Evolutionary conservation across 2,329 filamentous ascomycete species (phyloP), one percentile per base, ranked within the genome.

Genomic region (Fusarium bulbicola): DNA sequence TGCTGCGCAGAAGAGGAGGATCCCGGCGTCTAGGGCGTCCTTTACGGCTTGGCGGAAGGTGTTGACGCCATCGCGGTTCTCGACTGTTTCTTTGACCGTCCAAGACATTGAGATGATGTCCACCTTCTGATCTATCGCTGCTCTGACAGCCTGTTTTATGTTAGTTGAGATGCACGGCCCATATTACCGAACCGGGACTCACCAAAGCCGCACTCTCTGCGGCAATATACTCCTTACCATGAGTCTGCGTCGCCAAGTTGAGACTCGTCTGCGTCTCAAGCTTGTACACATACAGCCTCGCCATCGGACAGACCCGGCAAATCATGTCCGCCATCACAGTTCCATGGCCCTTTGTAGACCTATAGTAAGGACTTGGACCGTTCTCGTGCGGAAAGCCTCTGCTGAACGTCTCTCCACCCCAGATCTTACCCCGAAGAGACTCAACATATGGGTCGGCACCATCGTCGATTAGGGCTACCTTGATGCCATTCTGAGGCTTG

Each of bases 21-120:
- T 30, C 34, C 39, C 7, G 34, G 45, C 7, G 18, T 65, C 53
- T 1, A 69, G 39, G 4, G 43, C 45, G 21, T 56, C 30, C 12
- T 64, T 69, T 2, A 56, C 32, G 1, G 53, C 53, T 30, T 56
- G 26, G 0, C 37, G 37, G 37, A 56, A 43, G 0, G 21, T n/a
- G 8, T 56, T 45, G 16, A 56, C 37, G 6, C 37, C 37, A 8
- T 56, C 28, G 5, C 37, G 37, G 2, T 56, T 56, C 13, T 56
- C 53, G 7, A 6, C 26, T 15, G 43, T 30, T 20, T 59, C 34
- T 52, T 32, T 34, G 7, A 73, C 46, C 5, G 64, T 72, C 70
- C 70, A 73, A 3, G 70, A 68, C 70, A 73, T 72, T 3, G 64
- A 72, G 12, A 73, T 73, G 4, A 72, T 62, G 7, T 49, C 54